These are phyloP conservation scores for Talaromyces sp. DNA, from an alignment of 2,329 filamentous ascomycete genomes.

Conservation along the genomic window DNA sequence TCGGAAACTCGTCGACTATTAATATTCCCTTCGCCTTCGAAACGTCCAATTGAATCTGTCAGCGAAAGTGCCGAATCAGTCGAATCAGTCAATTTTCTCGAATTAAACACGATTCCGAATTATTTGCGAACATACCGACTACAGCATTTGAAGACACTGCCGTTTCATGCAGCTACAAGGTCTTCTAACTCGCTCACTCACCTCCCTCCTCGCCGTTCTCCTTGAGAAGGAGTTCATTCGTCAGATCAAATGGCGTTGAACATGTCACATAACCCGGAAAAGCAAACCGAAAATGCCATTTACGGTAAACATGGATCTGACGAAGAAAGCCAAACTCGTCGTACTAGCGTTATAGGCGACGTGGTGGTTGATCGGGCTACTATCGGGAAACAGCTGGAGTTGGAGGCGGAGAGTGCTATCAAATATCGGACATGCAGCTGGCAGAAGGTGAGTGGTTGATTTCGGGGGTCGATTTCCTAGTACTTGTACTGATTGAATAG, in stretches of 20 bases:
- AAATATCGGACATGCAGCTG: conserved; percentile 92
- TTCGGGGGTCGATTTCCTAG: not conserved
- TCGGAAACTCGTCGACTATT: not conserved
- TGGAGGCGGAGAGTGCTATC: conserved; percentile 75
- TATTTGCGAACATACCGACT: not conserved
- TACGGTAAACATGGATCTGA: conserved; percentile 24
- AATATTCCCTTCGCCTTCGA: not conserved
- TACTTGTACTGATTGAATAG: conserved; percentile 37
- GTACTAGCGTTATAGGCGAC: conserved; percentile 20
- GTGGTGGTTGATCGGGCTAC: conserved; percentile 43
- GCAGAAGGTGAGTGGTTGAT: conserved; percentile 63
- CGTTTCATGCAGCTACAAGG: conserved; percentile 33
- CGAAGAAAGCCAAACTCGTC: conserved; percentile 26
- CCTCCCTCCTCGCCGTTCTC: conserved; percentile 27
- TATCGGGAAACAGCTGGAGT: conserved; percentile 66
- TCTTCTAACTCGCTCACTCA: conserved; percentile 22
- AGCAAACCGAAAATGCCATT: conserved; percentile 13
- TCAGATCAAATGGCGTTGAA: conserved; percentile 39
- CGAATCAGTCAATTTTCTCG: not conserved
- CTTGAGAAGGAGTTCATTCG: conserved; percentile 35
- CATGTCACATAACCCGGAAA: conserved; percentile 21
- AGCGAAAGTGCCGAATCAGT: not conserved
- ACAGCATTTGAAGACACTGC: not conserved
- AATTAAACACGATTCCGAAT: not conserved
- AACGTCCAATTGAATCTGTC: not conserved